Evolutionary conservation across 1,284 basidiomycete genomes (phyloP).

Genomic region (Dichomitus squalens): DNA sequence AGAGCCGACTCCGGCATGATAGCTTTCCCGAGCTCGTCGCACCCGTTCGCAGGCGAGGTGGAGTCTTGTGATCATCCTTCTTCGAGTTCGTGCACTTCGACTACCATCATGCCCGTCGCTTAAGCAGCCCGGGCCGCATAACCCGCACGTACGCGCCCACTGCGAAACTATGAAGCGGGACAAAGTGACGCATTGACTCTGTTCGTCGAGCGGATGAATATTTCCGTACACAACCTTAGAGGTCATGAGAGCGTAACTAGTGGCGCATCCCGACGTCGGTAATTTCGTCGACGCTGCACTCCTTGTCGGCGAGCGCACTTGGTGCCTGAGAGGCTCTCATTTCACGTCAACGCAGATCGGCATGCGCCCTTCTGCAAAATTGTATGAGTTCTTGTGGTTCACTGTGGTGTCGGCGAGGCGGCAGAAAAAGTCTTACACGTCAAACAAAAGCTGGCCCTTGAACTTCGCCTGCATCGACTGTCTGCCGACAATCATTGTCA

Average conservation of each 20-base stretch:
- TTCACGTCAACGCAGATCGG: not conserved
- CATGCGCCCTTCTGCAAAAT: not conserved
- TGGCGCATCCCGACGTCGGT: too few relatives aligned
- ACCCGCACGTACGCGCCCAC: constrained; percentile 1
- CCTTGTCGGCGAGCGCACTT: not conserved
- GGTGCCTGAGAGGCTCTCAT: not conserved
- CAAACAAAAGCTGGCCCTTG: not conserved
- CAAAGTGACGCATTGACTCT: not conserved
- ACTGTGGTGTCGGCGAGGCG: not conserved
- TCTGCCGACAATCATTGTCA: not conserved
- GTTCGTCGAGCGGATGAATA: too few relatives aligned
- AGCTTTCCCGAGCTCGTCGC: constrained; percentile 20
- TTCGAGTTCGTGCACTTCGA: constrained; percentile 2
- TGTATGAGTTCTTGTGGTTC: not conserved
- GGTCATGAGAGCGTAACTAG: too few relatives aligned
- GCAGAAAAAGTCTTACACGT: not conserved
- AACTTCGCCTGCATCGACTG: not conserved
- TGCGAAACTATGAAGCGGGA: constrained; percentile 1
- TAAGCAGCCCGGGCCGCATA: constrained; percentile 13
- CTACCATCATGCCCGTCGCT: constrained; percentile 11
- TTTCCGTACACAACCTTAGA: too few relatives aligned
- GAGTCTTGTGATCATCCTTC: constrained; percentile 17
- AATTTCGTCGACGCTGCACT: too few relatives aligned
- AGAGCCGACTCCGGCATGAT: constrained; percentile 8
- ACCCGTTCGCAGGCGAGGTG: constrained; percentile 9